Conservation (phyloP, 2,329 filamentous ascomycete species). For the Xylaria digitata region DNA sequence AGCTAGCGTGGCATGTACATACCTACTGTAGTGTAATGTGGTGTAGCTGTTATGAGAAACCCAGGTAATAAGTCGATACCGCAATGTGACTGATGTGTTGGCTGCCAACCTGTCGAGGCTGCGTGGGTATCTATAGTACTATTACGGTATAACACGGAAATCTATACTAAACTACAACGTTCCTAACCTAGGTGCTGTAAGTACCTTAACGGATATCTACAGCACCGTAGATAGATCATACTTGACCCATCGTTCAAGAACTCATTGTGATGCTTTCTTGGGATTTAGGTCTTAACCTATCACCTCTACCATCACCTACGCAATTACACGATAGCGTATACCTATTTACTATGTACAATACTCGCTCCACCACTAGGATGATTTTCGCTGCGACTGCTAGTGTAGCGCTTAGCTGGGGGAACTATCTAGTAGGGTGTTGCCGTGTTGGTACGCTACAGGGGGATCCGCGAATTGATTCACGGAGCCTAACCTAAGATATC, state of each 20-base stretch:
- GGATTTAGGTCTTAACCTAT: not conserved
- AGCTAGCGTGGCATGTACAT: too few relatives aligned
- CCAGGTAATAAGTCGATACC: conserved; percentile 14
- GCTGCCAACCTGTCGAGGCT: conserved; percentile 15
- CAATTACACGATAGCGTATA: not conserved
- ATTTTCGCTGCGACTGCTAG: conserved; percentile 25
- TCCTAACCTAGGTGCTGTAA: too few relatives aligned
- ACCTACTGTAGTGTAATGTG: not conserved
- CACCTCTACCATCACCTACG: too few relatives aligned
- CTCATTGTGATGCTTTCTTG: not conserved
- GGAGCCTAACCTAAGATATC: conserved; percentile 11
- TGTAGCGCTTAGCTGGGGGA: conserved; percentile 15
- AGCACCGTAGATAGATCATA: too few relatives aligned
- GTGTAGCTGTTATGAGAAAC: not conserved
- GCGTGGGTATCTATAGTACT: conserved; percentile 8
- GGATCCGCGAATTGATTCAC: conserved; percentile 16
- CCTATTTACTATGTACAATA: not conserved
- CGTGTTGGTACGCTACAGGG: conserved; percentile 14
- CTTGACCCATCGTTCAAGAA: not conserved
- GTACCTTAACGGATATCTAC: not conserved
- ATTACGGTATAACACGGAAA: not conserved
- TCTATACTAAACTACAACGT: not conserved
- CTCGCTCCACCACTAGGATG: conserved; percentile 4
- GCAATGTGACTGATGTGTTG: conserved; percentile 24
- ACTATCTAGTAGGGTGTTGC: conserved; percentile 15